phyloP scores from a whole-genome alignment of 2,329 filamentous ascomycete species.

The Colletotrichum trifolii region DNA sequence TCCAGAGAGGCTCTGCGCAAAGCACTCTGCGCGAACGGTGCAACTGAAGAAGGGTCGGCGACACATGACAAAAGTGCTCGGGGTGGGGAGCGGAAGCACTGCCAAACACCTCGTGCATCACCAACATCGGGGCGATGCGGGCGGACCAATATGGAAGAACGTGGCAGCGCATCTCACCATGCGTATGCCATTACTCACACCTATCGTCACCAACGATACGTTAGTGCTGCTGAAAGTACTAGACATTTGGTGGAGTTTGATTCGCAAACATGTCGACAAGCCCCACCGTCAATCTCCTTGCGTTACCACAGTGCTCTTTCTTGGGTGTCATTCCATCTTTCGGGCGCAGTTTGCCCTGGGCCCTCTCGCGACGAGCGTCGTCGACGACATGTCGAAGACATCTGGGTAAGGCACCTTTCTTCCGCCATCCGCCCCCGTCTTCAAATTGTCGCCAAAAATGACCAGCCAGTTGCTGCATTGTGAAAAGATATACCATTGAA shows the following conservation, averaged over 20 bases:
- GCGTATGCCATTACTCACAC: constrained; percentile 12
- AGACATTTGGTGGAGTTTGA: not conserved
- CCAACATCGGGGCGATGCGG: too few relatives aligned
- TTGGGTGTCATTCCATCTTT: too few relatives aligned
- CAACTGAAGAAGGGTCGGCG: not conserved
- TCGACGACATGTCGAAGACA: too few relatives aligned
- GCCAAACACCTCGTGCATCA: not conserved
- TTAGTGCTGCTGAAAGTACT: not conserved
- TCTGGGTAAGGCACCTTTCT: too few relatives aligned
- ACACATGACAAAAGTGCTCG: not conserved
- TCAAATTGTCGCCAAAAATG: not conserved
- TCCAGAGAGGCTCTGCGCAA: constrained; percentile 8
- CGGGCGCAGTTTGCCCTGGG: too few relatives aligned
- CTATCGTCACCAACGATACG: constrained; percentile 3
- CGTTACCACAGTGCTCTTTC: too few relatives aligned
- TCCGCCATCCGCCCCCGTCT: too few relatives aligned
- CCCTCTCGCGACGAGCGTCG: too few relatives aligned
- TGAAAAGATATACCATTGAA: not conserved
- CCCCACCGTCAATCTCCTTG: too few relatives aligned
- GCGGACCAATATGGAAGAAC: constrained; percentile 2
- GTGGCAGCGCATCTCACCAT: constrained; percentile 13
- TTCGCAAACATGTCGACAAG: too few relatives aligned
- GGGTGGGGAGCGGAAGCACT: constrained; percentile 6
- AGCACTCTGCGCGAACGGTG: constrained; percentile 9
- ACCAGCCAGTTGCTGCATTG: constrained; percentile 4